Base-by-base conservation (phyloP, 2,329 filamentous ascomycete species). In the Ophiostoma perfectum region DNA sequence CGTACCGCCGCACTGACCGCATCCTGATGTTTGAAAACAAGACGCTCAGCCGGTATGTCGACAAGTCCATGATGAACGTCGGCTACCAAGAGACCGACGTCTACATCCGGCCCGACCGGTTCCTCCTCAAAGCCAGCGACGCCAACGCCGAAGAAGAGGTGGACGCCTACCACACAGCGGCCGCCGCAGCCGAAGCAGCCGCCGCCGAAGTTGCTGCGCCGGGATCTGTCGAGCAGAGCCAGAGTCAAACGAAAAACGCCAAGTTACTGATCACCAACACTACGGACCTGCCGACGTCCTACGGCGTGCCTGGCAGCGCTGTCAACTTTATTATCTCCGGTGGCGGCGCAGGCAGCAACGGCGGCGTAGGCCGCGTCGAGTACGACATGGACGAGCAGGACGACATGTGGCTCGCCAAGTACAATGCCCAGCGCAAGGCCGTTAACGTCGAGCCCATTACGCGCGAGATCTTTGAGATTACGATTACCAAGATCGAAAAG, bases 321-420 rank as follows among this genome's bases (percentile, higher is more conserved):
- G 65, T 52, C 27, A 62, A 58, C 27, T 64, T 41, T 4, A 66
- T 69, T 12, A 41, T 68, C 1, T 42, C 66, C 0, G 66, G 68
- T 27, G 67, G 67, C 63, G 68, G 66, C 4, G 70, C 64, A 1
- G 70, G 70, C 58, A 71, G 70, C 70, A 70, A 71, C 47, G 80
- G 80, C 66, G 81, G 81, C 18, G 84, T 96, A 52, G 92, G 92
- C 12, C 88, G 92, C 68, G 95, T 99, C 27, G 95, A 99, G 77
- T 99, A 99, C 77, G 95, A 99, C 77, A 99, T 99, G 95, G 95
- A 99, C 75, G 95, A 99, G 78, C 95, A 99, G 76, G 95, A 99
- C 77, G 93, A 97, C 73, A 92, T 93, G 80, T 99, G 95, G 95
- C 82, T 99, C 39, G 90, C 95, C 73, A 86, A 88, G 52, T 87